Evolutionary conservation across 2,329 filamentous ascomycete species (phyloP).

Genomic region (Arthrobotrys conoides): DNA sequence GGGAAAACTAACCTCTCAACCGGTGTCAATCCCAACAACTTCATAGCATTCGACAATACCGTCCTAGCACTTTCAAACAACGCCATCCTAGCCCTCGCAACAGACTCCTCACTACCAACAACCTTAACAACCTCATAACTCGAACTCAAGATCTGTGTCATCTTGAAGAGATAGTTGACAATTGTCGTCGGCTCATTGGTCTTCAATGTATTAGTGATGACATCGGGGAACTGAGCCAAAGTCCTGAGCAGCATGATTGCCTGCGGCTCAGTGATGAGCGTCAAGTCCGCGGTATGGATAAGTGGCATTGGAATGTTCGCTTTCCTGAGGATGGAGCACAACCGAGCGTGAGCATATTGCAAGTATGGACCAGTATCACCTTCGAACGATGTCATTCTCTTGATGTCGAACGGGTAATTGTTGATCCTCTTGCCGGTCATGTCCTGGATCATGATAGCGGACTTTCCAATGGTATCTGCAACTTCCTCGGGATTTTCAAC

Average conservation of each 20-base stretch:
- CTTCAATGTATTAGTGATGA: slow-evolving; percentile 85
- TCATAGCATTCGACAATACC: slow-evolving; percentile 87
- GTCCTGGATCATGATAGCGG: slow-evolving; percentile 96
- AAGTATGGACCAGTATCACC: slow-evolving; percentile 88
- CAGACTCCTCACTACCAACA: slow-evolving; percentile 80
- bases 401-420: slow-evolving; percentile 81
- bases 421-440: slow-evolving; percentile 89
- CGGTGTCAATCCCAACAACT: slow-evolving; percentile 81
- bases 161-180: slow-evolving; percentile 83
- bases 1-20: slow-evolving; percentile 71
- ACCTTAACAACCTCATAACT: slow-evolving; percentile 87
- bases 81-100: slow-evolving; percentile 80
- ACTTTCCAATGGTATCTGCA: slow-evolving; percentile 91
- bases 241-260: slow-evolving; percentile 81
- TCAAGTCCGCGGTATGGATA: slow-evolving; percentile 76
- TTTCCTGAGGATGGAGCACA: slow-evolving; percentile 75
- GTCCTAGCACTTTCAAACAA: slow-evolving; percentile 82
- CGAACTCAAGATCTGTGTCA: slow-evolving; percentile 83
- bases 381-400: slow-evolving; percentile 85
- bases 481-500: slow-evolving; percentile 84
- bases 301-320: slow-evolving; percentile 73
- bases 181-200: slow-evolving; percentile 82
- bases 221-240: slow-evolving; percentile 87
- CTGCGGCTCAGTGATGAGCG: slow-evolving; percentile 79
- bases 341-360: slow-evolving; percentile 83